Evolutionary conservation across 495 filamentous ascomycete genomes (phyloP).

Genomic region (Haplographium delicatum): DNA sequence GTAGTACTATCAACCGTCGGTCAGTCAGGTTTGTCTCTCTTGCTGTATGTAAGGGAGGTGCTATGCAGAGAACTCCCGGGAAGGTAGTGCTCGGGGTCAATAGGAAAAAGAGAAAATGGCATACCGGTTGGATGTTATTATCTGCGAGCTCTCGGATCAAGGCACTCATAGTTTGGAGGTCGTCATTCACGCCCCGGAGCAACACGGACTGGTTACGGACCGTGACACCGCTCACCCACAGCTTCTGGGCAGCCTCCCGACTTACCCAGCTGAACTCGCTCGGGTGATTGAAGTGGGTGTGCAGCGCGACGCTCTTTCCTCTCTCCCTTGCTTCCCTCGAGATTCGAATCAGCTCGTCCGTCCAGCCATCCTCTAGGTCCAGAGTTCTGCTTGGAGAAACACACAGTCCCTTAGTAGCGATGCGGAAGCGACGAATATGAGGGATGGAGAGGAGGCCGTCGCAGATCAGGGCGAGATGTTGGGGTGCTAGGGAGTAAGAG

Average conservation of each 20-base stretch:
- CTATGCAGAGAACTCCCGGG: no score
- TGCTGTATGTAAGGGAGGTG: no score
- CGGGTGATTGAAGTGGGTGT: conserved; percentile 60
- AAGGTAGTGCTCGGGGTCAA: background rate
- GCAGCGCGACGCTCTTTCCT: conserved; percentile 53
- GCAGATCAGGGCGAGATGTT: conserved; percentile 17
- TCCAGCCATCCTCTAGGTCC: conserved; percentile 47
- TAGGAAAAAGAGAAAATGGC: conserved; percentile 15
- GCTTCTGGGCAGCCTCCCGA: conserved; percentile 39
- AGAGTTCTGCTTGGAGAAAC: conserved; percentile 46
- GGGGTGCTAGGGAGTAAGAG: conserved; percentile 38
- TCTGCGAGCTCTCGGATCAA: conserved; percentile 48
- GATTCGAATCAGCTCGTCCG: conserved; percentile 40
- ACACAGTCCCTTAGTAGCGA: conserved; percentile 52
- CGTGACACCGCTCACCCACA: conserved; percentile 45
- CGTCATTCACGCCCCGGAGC: conserved; percentile 51
- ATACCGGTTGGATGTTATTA: conserved; percentile 48
- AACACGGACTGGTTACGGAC: conserved; percentile 49
- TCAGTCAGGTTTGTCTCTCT: no score
- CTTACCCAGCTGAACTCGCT: conserved; percentile 57
- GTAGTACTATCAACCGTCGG: conserved; percentile 10
- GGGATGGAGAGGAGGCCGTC: conserved; percentile 29
- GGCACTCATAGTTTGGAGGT: conserved; percentile 42
- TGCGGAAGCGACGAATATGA: conserved; percentile 45
- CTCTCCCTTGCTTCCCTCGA: conserved; percentile 38